Conservation (phyloP, 805 yeast genomes). For the Nakazawaea molendinolei region DNA sequence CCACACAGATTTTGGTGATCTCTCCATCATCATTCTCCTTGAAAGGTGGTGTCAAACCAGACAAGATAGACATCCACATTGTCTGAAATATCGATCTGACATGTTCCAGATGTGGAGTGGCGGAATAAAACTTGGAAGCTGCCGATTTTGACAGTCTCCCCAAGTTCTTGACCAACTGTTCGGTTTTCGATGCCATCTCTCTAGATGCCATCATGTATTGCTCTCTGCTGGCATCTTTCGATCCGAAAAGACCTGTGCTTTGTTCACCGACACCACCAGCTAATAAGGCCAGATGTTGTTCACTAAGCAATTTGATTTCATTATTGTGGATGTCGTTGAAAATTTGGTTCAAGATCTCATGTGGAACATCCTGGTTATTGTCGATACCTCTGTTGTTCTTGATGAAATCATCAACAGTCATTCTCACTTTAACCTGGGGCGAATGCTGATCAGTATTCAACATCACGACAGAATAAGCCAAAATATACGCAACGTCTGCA, state of each 20-base stretch:
- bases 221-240: conserved; percentile 64
- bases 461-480: conserved; percentile 88
- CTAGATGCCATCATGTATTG: conserved; percentile 90
- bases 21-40: conserved; percentile 79
- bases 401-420: conserved; percentile 84
- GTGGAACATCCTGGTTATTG: conserved; percentile 79
- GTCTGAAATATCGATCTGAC: conserved; percentile 91
- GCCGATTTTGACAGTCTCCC: conserved; percentile 37
- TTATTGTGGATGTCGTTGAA: conserved; percentile 73
- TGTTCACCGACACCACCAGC: conserved; percentile 45
- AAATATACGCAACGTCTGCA: conserved; percentile 90
- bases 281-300: conserved; percentile 86
- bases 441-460: conserved; percentile 93
- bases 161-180: conserved; percentile 65
- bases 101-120: conserved; percentile 75
- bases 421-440: conserved; percentile 74
- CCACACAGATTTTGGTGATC: conserved; percentile 62
- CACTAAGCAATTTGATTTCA: conserved; percentile 88
- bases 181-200: conserved; percentile 87
- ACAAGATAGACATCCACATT: conserved; percentile 94
- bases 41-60: conserved; percentile 91
- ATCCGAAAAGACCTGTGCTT: conserved; percentile 47
- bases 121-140: conserved; percentile 61
- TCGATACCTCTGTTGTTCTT: conserved; percentile 88
- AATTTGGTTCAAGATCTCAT: conserved; percentile 60